Conservation (phyloP, 140 eudicot genomes). For the Bidens hawaiensis region DNA sequence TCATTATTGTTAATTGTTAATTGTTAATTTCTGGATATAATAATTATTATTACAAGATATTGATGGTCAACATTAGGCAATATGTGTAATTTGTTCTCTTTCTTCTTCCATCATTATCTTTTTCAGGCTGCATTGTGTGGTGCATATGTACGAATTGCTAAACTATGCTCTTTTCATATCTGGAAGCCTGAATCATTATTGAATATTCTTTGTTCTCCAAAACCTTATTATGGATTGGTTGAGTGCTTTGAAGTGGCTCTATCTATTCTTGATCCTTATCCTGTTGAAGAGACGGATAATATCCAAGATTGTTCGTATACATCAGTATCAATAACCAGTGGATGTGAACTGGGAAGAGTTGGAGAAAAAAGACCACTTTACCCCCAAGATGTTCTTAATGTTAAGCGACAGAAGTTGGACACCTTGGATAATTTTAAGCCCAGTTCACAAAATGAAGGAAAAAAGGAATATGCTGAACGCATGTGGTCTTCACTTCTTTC, state of each 20-base stretch:
- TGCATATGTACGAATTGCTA: slow-evolving; percentile 72
- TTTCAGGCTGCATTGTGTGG: slow-evolving; percentile 75
- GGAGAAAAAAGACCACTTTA: slow-evolving; percentile 60
- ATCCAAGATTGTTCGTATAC: slow-evolving; percentile 22
- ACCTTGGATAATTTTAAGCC: slow-evolving; percentile 12
- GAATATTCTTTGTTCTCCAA: slow-evolving; percentile 48
- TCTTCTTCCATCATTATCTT: background rate
- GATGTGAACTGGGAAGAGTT: slow-evolving; percentile 28
- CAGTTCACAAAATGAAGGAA: slow-evolving; percentile 28
- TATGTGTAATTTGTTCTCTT: slow-evolving; percentile 1
- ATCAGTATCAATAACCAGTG: slow-evolving; percentile 22
- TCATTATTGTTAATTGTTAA: slow-evolving; percentile 7
- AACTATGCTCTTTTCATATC: slow-evolving; percentile 61
- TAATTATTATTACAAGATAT: slow-evolving; percentile 8
- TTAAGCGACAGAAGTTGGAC: slow-evolving; percentile 62
- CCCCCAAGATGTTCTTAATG: slow-evolving; percentile 26
- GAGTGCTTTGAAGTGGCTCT: slow-evolving; percentile 78
- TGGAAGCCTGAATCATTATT: slow-evolving; percentile 89
- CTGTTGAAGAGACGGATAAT: slow-evolving; percentile 32
- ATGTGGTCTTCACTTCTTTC: slow-evolving; percentile 44
- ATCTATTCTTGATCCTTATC: slow-evolving; percentile 54
- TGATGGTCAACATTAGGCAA: slow-evolving; percentile 6
- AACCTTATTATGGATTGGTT: slow-evolving; percentile 40
- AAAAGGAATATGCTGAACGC: slow-evolving; percentile 46
- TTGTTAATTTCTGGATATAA: slow-evolving; percentile 4